These are phyloP conservation scores for button mushroom (Agaricus bisporus) DNA, from an alignment of 768 basidiomycete species.

Conservation along the genomic window DNA sequence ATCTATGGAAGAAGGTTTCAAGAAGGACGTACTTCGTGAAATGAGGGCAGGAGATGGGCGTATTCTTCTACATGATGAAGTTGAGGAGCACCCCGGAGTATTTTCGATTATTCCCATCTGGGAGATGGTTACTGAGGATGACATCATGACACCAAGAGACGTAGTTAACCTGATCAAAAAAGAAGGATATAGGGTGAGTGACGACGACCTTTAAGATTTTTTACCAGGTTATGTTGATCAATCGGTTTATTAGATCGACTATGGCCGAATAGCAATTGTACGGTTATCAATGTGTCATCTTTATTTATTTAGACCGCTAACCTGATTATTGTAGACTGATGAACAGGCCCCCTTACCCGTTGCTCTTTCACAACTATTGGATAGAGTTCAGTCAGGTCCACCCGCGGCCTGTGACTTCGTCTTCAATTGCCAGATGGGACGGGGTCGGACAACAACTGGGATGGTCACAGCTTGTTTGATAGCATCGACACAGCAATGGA, in stretches of 20 bases:
- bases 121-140: constrained; percentile 77
- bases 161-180: constrained; percentile 68
- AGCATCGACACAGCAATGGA: constrained; percentile 64
- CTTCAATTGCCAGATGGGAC: constrained; percentile 98
- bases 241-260: constrained; percentile 55
- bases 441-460: constrained; percentile 89
- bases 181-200: constrained; percentile 70
- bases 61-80: constrained; percentile 90
- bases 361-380: constrained; percentile 73
- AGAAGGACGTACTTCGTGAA: constrained; percentile 83
- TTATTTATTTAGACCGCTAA: background rate
- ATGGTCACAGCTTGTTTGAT: constrained; percentile 90
- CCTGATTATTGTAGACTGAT: constrained; percentile 61
- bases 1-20: constrained; percentile 82
- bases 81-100: constrained; percentile 85
- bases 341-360: constrained; percentile 94
- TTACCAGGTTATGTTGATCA: background rate
- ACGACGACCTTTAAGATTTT: background rate
- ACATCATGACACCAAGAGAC: constrained; percentile 85
- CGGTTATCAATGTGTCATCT: background rate
- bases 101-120: constrained; percentile 93
- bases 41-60: constrained; percentile 65
- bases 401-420: constrained; percentile 68
- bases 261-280: constrained; percentile 83
- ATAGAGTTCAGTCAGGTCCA: constrained; percentile 57